Evolutionary conservation across 805 yeast species (phyloP).

Genomic region (Candida arabinofermentans): DNA sequence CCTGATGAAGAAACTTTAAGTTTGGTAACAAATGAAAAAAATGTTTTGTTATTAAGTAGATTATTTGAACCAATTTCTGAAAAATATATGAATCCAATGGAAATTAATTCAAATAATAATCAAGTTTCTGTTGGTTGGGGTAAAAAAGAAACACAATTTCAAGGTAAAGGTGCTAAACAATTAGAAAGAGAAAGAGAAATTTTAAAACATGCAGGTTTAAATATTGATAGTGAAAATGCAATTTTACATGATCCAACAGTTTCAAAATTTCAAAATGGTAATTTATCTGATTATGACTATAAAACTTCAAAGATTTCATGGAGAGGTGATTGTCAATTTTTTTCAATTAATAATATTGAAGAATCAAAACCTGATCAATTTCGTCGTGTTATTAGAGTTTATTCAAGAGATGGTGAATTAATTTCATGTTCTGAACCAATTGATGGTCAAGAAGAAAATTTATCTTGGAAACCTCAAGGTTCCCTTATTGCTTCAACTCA

Average conservation of each 20-base stretch:
- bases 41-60: slow-evolving; percentile 65
- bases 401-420: slow-evolving; percentile 71
- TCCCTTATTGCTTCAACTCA: slow-evolving; percentile 80
- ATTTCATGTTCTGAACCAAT: slow-evolving; percentile 88
- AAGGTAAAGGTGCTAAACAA: slow-evolving; percentile 87
- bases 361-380: slow-evolving; percentile 36
- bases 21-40: slow-evolving; percentile 58
- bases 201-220: slow-evolving; percentile 63
- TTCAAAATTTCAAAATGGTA: slow-evolving; percentile 67
- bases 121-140: slow-evolving; percentile 99
- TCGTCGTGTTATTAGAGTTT: slow-evolving; percentile 81
- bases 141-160: slow-evolving; percentile 90
- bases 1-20: slow-evolving; percentile 86
- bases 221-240: slow-evolving; percentile 51
- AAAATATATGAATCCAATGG: slow-evolving; percentile 51
- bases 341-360: slow-evolving; percentile 66
- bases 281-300: slow-evolving; percentile 51
- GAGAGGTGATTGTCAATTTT: slow-evolving; percentile 93
- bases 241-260: slow-evolving; percentile 85
- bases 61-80: slow-evolving; percentile 78
- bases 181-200: slow-evolving; percentile 59
- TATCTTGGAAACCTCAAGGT: slow-evolving; percentile 92
- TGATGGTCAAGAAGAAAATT: slow-evolving; percentile 66
- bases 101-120: slow-evolving; percentile 63
- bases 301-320: slow-evolving; percentile 59